Base-by-base conservation (phyloP, 257 asterid species). In the Capsicum baccatum region DNA sequence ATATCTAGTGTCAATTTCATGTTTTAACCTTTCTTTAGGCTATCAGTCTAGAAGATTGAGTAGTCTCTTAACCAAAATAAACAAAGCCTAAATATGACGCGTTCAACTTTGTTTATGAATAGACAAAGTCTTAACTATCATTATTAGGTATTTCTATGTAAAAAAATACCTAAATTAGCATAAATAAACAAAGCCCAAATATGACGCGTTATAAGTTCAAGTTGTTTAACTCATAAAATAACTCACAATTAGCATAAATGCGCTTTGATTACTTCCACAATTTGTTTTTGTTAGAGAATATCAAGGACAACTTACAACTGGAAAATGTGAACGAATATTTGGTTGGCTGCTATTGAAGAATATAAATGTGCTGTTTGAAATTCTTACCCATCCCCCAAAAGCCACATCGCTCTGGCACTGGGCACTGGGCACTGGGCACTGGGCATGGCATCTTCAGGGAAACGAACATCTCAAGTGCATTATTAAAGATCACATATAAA, bases 281-380 rank as follows among this genome's bases (percentile, higher is more conserved):
- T 42, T 39, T 42, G 54, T 50, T 26, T 50, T 6, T 14, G 7
- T 54, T 13, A 78, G 16, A 78, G 8, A 33, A 15, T 54, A 78
- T 54, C 16, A 78, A 54, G 64, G 48, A 78, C 33, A 13, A 33
- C 15, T 54, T 4, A 26, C 64, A 76, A 54, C 64, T 54, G 64
- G 64, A 52, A 44, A 52, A 76, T 76, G 64, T 26, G 47, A 33
- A 54, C 16, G 82, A 78, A 54, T 78, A 78, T 78, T 54, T 54
- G 50, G 73, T 79, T 64, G 79, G 82, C 82, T 64, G 54, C 69
- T 64, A 16, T 12, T 13, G 8, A 56, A 58, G 52, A 69, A 87
- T 85, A 79, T 71, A 35, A 19, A 83, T 63, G 81, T 83, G 74
- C 57, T 78, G 71, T 83, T 42, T 35, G 56, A 47, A 87, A 60